Evolutionary conservation across 2,329 filamentous ascomycete species (phyloP).

Genomic region (Allantophomopsis lycopodina): DNA sequence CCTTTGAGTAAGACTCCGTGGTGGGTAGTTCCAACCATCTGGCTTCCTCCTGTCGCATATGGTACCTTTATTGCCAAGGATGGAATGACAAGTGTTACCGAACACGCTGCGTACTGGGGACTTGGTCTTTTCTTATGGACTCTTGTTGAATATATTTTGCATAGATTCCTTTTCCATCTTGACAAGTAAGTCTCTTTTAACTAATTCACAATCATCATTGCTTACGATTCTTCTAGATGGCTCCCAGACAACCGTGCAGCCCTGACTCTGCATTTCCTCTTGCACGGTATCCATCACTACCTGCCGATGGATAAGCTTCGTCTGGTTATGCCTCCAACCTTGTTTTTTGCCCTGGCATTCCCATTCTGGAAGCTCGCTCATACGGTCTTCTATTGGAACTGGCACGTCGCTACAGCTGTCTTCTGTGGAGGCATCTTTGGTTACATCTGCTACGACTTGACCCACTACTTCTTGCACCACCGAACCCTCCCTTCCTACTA

Average conservation of each 20-base stretch:
- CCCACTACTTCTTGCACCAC: conserved; percentile 98
- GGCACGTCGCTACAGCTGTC: conserved; percentile 65
- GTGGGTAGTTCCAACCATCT: conserved; percentile 76
- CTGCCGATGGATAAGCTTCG: conserved; percentile 98
- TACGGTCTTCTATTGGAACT: conserved; percentile 67
- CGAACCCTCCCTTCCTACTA: conserved; percentile 83
- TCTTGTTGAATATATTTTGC: conserved; percentile 75
- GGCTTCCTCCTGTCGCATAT: conserved; percentile 70
- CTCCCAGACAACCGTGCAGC: conserved; percentile 86
- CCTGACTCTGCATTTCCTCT: conserved; percentile 78
- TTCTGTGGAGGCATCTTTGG: conserved; percentile 90
- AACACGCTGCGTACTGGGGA: conserved; percentile 47
- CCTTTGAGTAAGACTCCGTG: conserved; percentile 91
- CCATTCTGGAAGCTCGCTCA: conserved; percentile 94
- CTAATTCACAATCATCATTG: background rate
- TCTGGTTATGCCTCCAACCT: conserved; percentile 87
- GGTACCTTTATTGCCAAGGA: conserved; percentile 51
- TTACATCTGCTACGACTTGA: conserved; percentile 92
- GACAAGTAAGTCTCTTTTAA: conserved; percentile 53
- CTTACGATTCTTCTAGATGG: conserved; percentile 39
- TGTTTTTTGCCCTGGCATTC: conserved; percentile 70
- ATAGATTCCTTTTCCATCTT: conserved; percentile 87
- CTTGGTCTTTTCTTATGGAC: conserved; percentile 74
- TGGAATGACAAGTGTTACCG: conserved; percentile 37
- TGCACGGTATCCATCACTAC: conserved; percentile 96